Conservation (phyloP, 2,329 filamentous ascomycete genomes). For the Claviceps sp. region DNA sequence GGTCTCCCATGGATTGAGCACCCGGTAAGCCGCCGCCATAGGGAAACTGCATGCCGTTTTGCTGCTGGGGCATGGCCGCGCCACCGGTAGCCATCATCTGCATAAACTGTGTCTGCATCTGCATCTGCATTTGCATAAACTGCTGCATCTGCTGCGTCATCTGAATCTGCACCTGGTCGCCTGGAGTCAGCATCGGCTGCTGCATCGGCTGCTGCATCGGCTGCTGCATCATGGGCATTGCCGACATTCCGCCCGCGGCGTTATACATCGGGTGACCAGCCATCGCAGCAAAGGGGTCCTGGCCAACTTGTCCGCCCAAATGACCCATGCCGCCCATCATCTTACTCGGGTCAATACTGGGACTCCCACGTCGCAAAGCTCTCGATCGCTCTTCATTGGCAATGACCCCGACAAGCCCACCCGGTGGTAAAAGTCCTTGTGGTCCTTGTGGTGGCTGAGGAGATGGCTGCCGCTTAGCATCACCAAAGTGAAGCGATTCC, state of each 20-base stretch:
- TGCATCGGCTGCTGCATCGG: constrained; percentile 35
- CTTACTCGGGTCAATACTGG: constrained; percentile 43
- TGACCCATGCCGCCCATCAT: constrained; percentile 21
- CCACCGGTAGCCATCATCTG: constrained; percentile 52
- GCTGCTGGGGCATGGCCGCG: constrained; percentile 18
- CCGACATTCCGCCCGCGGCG: constrained; percentile 11
- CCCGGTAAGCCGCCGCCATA: constrained; percentile 15
- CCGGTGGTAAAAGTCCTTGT: constrained; percentile 41
- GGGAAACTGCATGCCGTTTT: constrained; percentile 14
- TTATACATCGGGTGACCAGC: constrained; percentile 30
- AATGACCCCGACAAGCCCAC: constrained; percentile 78
- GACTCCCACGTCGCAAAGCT: constrained; percentile 66
- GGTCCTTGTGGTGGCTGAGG: constrained; percentile 21
- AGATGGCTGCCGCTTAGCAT: constrained; percentile 30
- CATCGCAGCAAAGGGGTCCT: constrained; percentile 37
- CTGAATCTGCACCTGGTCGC: constrained; percentile 63
- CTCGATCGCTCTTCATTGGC: constrained; percentile 69
- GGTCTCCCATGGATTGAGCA: constrained; percentile 30
- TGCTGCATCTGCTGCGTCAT: constrained; percentile 75
- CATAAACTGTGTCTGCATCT: constrained; percentile 64
- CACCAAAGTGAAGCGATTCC: constrained; percentile 58
- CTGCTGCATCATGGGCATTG: constrained; percentile 11
- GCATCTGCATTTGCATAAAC: constrained; percentile 72
- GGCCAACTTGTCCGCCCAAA: constrained; percentile 24
- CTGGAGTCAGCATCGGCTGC: constrained; percentile 37